phyloP scores from a whole-genome alignment of 1,284 basidiomycete species.

The Macrocybe sp. region DNA sequence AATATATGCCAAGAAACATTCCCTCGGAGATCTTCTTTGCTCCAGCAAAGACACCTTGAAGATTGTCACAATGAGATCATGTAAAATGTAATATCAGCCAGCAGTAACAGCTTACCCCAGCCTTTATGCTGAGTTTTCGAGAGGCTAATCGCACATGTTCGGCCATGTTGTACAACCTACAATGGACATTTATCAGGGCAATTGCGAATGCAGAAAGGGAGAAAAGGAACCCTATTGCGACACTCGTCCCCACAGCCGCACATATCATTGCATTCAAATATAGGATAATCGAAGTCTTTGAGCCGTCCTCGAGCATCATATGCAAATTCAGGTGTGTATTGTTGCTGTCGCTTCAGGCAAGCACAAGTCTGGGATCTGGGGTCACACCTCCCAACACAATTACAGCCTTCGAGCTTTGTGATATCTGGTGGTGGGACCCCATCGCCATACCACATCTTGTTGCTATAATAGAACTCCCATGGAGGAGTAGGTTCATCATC shows the following conservation, averaged over 20 bases:
- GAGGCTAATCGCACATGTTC: conserved; percentile 58
- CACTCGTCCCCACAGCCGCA: conserved; percentile 82
- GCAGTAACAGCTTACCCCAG: conserved; percentile 81
- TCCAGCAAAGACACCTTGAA: conserved; percentile 62
- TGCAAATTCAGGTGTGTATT: conserved; percentile 44
- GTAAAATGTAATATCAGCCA: too few species aligned
- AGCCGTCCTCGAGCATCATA: conserved; percentile 60
- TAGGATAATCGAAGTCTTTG: conserved; percentile 49
- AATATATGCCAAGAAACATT: conserved; percentile 78
- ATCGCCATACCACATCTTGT: conserved; percentile 66
- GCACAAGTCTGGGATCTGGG: conserved; percentile 63
- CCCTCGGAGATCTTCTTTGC: conserved; percentile 59
- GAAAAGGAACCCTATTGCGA: conserved; percentile 64
- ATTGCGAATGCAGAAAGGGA: conserved; percentile 26
- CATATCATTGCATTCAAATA: conserved; percentile 84
- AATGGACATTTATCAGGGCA: conserved; percentile 18
- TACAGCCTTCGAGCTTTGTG: conserved; percentile 59
- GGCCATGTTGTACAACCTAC: conserved; percentile 80
- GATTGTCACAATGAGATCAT: too few species aligned
- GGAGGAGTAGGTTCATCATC: conserved; percentile 62
- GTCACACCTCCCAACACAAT: conserved; percentile 69
- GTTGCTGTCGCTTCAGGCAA: conserved; percentile 57
- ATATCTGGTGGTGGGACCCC: conserved; percentile 65
- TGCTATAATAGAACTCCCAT: conserved; percentile 78
- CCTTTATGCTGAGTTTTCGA: conserved; percentile 71